Conservation (phyloP, 257 asterid genomes). For the Verbascum thapsus region DNA sequence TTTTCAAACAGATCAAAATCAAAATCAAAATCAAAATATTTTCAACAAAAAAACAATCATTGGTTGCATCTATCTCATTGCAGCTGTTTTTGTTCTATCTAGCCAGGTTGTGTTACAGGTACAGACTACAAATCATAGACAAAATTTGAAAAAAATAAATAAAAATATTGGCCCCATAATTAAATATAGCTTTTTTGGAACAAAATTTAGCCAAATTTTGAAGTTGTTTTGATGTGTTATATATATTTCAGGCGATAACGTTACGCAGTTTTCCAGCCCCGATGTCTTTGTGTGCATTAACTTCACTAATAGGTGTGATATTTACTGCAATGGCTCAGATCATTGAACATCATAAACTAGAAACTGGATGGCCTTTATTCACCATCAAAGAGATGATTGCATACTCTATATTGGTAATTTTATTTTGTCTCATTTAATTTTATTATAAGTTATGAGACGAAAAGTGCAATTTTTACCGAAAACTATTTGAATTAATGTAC, state of each 20-base stretch:
- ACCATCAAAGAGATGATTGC: slow-evolving; percentile 47
- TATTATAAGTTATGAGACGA: too few relatives aligned
- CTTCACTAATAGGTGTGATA: slow-evolving; percentile 66
- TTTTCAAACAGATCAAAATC: slow-evolving; percentile 26
- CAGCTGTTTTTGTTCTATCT: slow-evolving; percentile 70
- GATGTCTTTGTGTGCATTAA: slow-evolving; percentile 62
- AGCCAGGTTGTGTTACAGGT: slow-evolving; percentile 81
- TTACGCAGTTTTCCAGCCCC: slow-evolving; percentile 75
- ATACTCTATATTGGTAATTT: slow-evolving; percentile 67
- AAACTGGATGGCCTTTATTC: slow-evolving; percentile 56
- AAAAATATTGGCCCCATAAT: too few relatives aligned
- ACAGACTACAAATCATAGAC: too few relatives aligned
- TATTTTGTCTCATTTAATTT: too few relatives aligned
- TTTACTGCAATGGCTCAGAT: slow-evolving; percentile 51
- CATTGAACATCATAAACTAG: slow-evolving; percentile 44
- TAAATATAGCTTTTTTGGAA: too few relatives aligned
- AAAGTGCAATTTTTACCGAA: too few relatives aligned
- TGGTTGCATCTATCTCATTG: slow-evolving; percentile 74
- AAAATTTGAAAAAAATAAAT: too few relatives aligned
- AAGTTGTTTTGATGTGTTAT: background rate
- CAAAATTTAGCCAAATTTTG: too few relatives aligned
- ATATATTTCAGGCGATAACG: slow-evolving; percentile 68
- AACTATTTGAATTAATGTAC: too few relatives aligned
- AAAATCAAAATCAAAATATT: slow-evolving; percentile 8
- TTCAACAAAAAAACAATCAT: slow-evolving; percentile 47